These are phyloP conservation scores for Begonia loranthoides DNA, from an alignment of 306 rosid species.

Conservation along the genomic window DNA sequence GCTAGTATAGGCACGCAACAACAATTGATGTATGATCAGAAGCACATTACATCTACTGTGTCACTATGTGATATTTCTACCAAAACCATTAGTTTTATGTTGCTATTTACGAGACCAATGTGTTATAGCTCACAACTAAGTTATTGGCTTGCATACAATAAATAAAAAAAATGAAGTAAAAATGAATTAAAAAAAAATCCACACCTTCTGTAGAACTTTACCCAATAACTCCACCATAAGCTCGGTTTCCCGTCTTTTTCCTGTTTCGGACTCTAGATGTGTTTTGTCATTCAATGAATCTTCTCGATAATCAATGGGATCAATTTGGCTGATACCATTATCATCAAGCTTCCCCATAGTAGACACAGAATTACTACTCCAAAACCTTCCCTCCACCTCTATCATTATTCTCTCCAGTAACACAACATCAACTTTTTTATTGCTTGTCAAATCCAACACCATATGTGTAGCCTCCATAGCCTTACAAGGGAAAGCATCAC, in stretches of 20 bases:
- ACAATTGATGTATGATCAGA: too few species aligned
- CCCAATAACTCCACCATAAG: constrained; percentile 52
- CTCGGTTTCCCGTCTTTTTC: constrained; percentile 45
- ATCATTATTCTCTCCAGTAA: constrained; percentile 51
- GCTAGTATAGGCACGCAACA: too few species aligned
- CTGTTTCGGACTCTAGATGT: constrained; percentile 22
- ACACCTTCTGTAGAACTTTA: constrained; percentile 70
- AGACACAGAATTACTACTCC: constrained; percentile 12
- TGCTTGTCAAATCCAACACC: constrained; percentile 48
- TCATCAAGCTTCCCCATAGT: constrained; percentile 13
- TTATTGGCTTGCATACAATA: too few species aligned
- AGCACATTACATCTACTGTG: too few species aligned
- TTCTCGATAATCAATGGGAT: constrained; percentile 17
- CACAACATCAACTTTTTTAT: constrained; percentile 50
- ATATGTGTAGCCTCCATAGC: constrained; percentile 68
- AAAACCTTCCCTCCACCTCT: constrained; percentile 51
- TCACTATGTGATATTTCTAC: too few species aligned
- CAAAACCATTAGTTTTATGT: too few species aligned
- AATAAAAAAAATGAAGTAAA: too few species aligned
- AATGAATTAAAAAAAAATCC: neutral
- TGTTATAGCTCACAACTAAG: too few species aligned
- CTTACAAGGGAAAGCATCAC: constrained; percentile 22
- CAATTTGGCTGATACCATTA: constrained; percentile 11
- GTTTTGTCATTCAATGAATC: constrained; percentile 19
- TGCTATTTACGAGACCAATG: too few species aligned